Evolutionary conservation across 2,329 filamentous ascomycete genomes (phyloP), one percentile per base, ranked within the genome.

Genomic region (Macrophomina pseudophaseolina): DNA sequence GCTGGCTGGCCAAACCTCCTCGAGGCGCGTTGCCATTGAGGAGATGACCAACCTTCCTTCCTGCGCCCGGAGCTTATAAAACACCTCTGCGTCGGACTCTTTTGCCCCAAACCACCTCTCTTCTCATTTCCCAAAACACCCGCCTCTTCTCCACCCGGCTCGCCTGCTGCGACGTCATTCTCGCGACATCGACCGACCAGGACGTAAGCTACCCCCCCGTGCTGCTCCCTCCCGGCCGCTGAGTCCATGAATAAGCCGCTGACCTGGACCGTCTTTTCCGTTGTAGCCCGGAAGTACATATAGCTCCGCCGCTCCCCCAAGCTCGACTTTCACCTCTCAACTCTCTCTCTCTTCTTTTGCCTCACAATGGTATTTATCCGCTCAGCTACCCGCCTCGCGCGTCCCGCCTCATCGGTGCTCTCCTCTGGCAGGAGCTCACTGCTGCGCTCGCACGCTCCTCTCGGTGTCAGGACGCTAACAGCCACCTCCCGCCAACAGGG

Each of bases 401-500:
- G 85, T 70, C 85, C 85, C 73, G 80, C 84, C 72, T 81, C 84
- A 66, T 83, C 84, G 72, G 78, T 84, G 70, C 77, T 87, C 42
- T 72, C 82, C 81, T 70, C 72, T 59, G 72, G 75, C 68, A 74
- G 77, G 75, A 75, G 80, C 72, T 78, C 81, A 69, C 80, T 82
- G 69, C 71, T 80, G 72, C 80, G 80, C 67, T 75, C 77, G 74
- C 79, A 62, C 5, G 46, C 74, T 64, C 74, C 82, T 69, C 81
- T 81, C 78, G 82, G 83, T 73, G 80, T 84, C 78, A 85, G 86
- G 81, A 86, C 83, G 82, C 87, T 90, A 82, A 89, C 87, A 69
- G 85, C 86, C 70, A 85, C 86, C 77, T 84, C 89, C 71, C 84
- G 84, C 73, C 87, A 87, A 83, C 87, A 97, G 93, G 94, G 94